Base-by-base conservation (phyloP, 257 asterid genomes). In the Capsicum baccatum region DNA sequence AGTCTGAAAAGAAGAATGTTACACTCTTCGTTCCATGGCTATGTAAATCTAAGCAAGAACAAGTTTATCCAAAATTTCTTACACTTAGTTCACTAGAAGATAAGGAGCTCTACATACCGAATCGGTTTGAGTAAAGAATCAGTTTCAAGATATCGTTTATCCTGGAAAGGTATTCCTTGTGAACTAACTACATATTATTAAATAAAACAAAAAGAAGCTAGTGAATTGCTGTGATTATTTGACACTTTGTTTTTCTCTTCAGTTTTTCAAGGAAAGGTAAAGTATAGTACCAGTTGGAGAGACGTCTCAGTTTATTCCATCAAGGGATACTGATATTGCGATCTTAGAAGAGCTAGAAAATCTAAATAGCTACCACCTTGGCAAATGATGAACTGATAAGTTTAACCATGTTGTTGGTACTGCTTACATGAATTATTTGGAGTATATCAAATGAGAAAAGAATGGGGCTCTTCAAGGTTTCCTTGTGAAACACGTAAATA, bases 91-190 rank as follows among this genome's bases (percentile, higher is more conserved):
- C 98, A 1, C 98, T 98, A 8, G 97, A 93, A 92, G 98, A 94
- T 87, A 98, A 96, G 87, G 99, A 94, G 86, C 81, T 80, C 79
- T 96, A 93, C 82, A 93, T 96, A 83, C 93, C 95, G 57, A 89
- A 88, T 84, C 94, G 98, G 99, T 95, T 96, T 76, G 98, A 96
- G 90, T 97, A 94, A 89, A 94, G 99, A 91, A 89, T 96, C 89
- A 98, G 98, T 56, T 96, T 96, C 89, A 93, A 93, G 91, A 96
- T 96, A 74, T 92, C 97, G 47, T 96, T 96, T 91, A 96, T 89
- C 99, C 99, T 15, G 99, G 99, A 86, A 96, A 96, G 98, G 99
- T 96, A 42, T 79, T 56, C 73, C 63, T 37, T 79, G 58, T 68
- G 62, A 79, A 54, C 50, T 64, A 60, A 54, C 73, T 56, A 35